Evolutionary conservation across 2,329 filamentous ascomycete genomes (phyloP), one percentile per base, ranked within the genome.

Genomic region (Pseudocercospora macadamiae): DNA sequence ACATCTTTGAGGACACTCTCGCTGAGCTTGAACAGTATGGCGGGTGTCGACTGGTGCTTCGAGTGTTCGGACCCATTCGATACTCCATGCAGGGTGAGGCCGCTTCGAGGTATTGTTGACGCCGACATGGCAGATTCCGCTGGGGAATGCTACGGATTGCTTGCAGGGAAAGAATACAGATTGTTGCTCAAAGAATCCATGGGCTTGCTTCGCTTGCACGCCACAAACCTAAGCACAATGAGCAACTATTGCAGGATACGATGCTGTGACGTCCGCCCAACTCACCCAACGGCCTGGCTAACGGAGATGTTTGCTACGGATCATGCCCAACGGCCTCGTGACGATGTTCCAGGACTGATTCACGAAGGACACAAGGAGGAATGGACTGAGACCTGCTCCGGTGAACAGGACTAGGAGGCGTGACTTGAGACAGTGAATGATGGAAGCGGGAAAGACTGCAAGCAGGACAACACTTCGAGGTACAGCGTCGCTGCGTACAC

Each of bases 1-100:
- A 73, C 64, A 54, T 74, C 71, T 54, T 71, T 63, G 48, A 74
- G 63, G 23, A 73, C 60, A 30, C 65, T 59, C 28, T 69, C 65
- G 52, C 63, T 67, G 53, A 75, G 66, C 59, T 64, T 68, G 60
- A 72, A 64, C 58, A 71, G 47, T 14, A 74, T 64, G 23, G 68
- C 73, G 48, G 68, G 64, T 26, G 57, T 64, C 7, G 58, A 34
- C n/a, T 19, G 51, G 39, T 64, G 55, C 55, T 67, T 67, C 16
- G 51, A 16, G 23, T 54, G 48, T n/a, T 61, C 56, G 47, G 57
- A 52, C 36, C 51, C 54, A 49, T 57, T 51, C 21, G 63, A 47
- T 21, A 64, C 53, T 39, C 70, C 67, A 60, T 66, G 67, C 56
- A 74, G 66, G 54, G 62, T 65, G 47, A 73, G 62, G 55, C 67